Evolutionary conservation across 2,329 filamentous ascomycete genomes (phyloP), one percentile per base, ranked within the genome.

Genomic region (Cryphonectria radicalis): DNA sequence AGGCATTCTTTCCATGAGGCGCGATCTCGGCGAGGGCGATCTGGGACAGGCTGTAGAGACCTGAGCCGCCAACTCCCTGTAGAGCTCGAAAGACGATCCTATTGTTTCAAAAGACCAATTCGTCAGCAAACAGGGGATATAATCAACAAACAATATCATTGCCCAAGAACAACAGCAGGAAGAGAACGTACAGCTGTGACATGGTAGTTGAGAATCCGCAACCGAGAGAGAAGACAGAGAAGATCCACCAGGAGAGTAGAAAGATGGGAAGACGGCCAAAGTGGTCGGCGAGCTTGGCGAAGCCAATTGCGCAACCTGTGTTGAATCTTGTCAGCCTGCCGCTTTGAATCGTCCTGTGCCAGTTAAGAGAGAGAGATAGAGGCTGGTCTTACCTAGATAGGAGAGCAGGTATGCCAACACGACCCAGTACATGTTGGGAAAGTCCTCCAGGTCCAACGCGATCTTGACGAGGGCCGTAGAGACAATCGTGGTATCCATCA

Each of bases 41-140:
- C 70, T 90, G 87, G 0, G 87, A 85, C 59, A 90, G 78, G 73
- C 87, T 89, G 77, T 90, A 91, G 35, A 91, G 79, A 0, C 89
- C 89, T 11, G 89, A 88, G 1, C 87, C 89, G 0, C 89, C 89
- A 60, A 90, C 83, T 5, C 88, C 88, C 70, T 90, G 88, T 19
- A 90, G 84, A 0, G 87, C 86, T 28, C 88, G 85, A 70, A 84
- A 90, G 19, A 88, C 75, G 64, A 91, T 90, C 1, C 88, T 90
- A 64, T 50, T 32, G 50, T n/a, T 14, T 13, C 4, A 28, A 3
- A 13, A 40, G 37, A 62, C 22, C 10, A 7, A 4, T 35, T 17
- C 17, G 37, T 63, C 22, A 64, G n/a, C 68, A 35, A 60, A 28
- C 70, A 5, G 68, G 68, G 68, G 42, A 46, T 32, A 32, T 32